Evolutionary conservation across 1,284 basidiomycete genomes (phyloP), one percentile per base, ranked within the genome.

Genomic region (Ustilago shanxiensis): DNA sequence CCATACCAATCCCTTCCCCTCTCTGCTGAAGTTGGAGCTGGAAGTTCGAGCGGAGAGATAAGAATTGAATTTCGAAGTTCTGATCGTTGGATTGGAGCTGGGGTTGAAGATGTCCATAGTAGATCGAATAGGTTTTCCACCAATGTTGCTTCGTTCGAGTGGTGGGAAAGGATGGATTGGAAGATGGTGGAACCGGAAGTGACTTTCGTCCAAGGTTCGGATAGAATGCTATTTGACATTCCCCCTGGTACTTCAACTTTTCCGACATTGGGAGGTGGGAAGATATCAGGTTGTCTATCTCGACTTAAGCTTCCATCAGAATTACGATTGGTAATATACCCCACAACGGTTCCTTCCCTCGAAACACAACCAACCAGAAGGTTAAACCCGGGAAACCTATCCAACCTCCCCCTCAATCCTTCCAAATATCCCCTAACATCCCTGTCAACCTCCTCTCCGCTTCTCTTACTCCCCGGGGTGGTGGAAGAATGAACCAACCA

Each of bases 371-470:
- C 81, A 2, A 81, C 50, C 16, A 83, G 39, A 10, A 83, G 52
- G 51, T 82, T 83, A 59, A 83, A 83, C 2, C 82, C 82, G 0
- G 81, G 72, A 29, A 29, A 82, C 10, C 67, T 22, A 16, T 73
- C 74, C 41, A 61, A 35, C 51, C 53, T 65, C 2, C 2, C 28
- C 0, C 24, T 50, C 2, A 79, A 44, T 0, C 37, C 35, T 7
- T 24, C 11, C 3, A 81, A 28, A 29, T 77, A 81, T 11, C 26
- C 14, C 16, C 47, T 16, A 0, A 68, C 44, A 9, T 64, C 49
- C 10, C 1, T n/a, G 20, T 18, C 16, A 29, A 57, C 56, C 24
- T 65, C 56, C 13, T 60, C 52, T 29, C 41, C 0, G 2, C 35
- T 13, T 20, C n/a, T 26, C 22, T 20, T 39, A n/a, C 14, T 31